Conservation (phyloP, 306 rosid genomes). For the Hippophae rhamnoides region DNA sequence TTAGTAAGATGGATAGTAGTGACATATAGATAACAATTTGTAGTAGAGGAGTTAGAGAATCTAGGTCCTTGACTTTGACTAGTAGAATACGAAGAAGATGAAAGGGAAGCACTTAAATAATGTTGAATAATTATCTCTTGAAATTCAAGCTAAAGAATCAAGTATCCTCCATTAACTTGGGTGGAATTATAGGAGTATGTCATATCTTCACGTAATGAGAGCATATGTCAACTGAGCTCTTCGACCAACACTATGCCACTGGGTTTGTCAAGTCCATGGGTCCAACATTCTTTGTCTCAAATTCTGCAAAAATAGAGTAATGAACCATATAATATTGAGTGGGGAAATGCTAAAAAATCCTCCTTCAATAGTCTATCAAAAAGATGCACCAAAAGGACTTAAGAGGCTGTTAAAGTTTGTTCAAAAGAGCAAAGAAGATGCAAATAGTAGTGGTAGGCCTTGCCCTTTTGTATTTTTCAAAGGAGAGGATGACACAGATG, state of each 20-base stretch:
- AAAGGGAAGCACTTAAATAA: too few relatives aligned
- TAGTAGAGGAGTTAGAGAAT: too few relatives aligned
- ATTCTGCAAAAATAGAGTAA: constrained; percentile 92
- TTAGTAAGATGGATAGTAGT: too few relatives aligned
- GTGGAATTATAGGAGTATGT: constrained; percentile 85
- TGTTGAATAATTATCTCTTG: constrained; percentile 35
- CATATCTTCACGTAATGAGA: constrained; percentile 34
- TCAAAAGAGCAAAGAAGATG: constrained; percentile 83
- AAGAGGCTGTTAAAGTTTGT: constrained; percentile 92
- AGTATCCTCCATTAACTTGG: constrained; percentile 70
- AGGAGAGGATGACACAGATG: constrained; percentile 93
- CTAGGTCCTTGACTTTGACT: constrained; percentile 5
- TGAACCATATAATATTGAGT: constrained; percentile 61
- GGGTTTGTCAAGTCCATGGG: constrained; percentile 57
- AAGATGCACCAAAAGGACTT: constrained; percentile 49
- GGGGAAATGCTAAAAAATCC: constrained; percentile 97
- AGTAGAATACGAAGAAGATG: too few relatives aligned
- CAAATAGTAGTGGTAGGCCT: constrained; percentile 63
- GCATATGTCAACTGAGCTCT: constrained; percentile 38
- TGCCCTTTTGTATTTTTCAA: constrained; percentile 89
- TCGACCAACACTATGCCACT: constrained; percentile 36
- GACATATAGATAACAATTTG: too few relatives aligned
- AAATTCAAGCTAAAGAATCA: constrained; percentile 55
- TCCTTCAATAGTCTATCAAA: constrained; percentile 39
- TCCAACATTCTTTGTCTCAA: constrained; percentile 93